Conservation (phyloP, 164 flowering plant genomes). For the Platanus orientalis region DNA sequence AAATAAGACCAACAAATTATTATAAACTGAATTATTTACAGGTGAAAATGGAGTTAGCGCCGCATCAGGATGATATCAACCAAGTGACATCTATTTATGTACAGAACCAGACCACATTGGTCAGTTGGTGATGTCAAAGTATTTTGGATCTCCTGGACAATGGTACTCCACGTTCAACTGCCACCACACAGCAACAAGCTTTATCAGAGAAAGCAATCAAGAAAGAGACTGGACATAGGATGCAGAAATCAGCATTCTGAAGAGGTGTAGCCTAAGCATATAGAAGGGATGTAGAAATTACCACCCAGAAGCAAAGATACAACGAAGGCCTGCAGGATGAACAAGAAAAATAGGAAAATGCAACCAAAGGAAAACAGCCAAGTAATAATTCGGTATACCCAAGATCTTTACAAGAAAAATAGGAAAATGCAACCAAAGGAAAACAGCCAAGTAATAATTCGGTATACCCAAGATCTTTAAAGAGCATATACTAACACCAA, state of each 20-base stretch:
- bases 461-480: no score
- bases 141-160: neutral
- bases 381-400: no score
- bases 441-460: no score
- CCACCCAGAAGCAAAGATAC: neutral
- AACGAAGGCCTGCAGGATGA: no score
- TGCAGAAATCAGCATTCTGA: neutral
- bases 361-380: no score
- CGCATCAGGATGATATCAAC: neutral
- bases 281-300: neutral
- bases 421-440: no score
- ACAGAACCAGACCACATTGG: neutral
- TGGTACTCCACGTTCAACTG: conserved; percentile 1
- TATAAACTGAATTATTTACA: neutral
- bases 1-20: neutral
- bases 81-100: no score
- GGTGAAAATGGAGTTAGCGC: neutral
- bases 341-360: no score
- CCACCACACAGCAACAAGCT: neutral
- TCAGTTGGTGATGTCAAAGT: neutral
- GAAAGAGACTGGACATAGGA: neutral
- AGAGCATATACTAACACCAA: no score
- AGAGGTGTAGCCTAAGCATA: neutral
- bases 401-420: no score
- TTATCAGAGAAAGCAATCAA: neutral